Conservation (phyloP, 2,329 filamentous ascomycete genomes). For the Dothideomycetidae sp. region DNA sequence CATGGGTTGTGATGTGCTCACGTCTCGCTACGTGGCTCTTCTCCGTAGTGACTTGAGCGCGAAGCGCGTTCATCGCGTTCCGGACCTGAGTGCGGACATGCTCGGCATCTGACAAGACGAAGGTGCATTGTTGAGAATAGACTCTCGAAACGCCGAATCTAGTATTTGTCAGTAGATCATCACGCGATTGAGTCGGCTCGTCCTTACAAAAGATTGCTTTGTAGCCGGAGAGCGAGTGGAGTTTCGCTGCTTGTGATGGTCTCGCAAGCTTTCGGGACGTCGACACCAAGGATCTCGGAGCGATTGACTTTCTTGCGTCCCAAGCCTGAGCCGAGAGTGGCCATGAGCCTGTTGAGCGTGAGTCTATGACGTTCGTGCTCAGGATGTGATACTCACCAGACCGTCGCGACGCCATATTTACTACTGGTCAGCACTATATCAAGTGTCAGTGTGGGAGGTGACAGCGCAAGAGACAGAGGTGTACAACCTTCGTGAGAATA, state of each 20-base stretch:
- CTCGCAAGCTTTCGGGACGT: slow-evolving; percentile 72
- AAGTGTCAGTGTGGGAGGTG: background rate
- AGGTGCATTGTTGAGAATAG: slow-evolving; percentile 74
- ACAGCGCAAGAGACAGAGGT: background rate
- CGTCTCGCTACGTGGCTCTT: slow-evolving; percentile 37
- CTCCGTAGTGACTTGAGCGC: background rate
- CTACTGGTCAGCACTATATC: slow-evolving; percentile 60
- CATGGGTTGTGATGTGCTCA: slow-evolving; percentile 60
- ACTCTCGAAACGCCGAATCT: slow-evolving; percentile 72
- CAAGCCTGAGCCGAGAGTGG: slow-evolving; percentile 66
- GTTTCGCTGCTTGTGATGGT: slow-evolving; percentile 77
- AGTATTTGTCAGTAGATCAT: too few relatives aligned
- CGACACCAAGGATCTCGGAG: slow-evolving; percentile 77
- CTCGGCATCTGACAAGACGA: slow-evolving; percentile 69
- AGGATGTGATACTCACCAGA: slow-evolving; percentile 54
- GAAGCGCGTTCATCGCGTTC: slow-evolving; percentile 2
- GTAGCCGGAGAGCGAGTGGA: slow-evolving; percentile 78
- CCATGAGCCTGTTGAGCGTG: slow-evolving; percentile 58
- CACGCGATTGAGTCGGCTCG: too few relatives aligned
- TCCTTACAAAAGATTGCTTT: slow-evolving; percentile 66
- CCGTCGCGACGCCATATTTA: slow-evolving; percentile 83
- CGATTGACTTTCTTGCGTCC: slow-evolving; percentile 59
- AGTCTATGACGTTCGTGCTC: slow-evolving; percentile 11
- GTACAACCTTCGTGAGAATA: slow-evolving; percentile 78
- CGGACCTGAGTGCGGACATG: slow-evolving; percentile 57